A percentile compares a stretch with the other conserved stretches of the same genome.
phyloP scores from a whole-genome alignment of 1,284 basidiomycete genomes.

The Jaminaea rosea region DNA sequence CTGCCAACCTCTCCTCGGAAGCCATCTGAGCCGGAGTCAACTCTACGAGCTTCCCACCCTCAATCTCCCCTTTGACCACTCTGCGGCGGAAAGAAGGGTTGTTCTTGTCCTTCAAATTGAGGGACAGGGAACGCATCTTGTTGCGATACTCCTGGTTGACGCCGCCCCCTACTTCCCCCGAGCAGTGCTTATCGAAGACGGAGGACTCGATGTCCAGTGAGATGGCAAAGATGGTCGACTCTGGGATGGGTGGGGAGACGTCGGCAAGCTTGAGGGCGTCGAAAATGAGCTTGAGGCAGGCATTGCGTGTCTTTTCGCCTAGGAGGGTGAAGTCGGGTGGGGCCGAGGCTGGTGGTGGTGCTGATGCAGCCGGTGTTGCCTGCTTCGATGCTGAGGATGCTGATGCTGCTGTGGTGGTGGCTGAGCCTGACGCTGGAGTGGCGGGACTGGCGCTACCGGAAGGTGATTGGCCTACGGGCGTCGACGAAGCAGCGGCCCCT shows the following conservation, averaged over 20 bases:
- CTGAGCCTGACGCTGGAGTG: constrained; percentile 3
- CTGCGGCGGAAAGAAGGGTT: constrained; percentile 78
- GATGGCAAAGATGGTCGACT: constrained; percentile 44
- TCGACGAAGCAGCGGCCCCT: neutral
- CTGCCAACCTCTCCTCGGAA: constrained; percentile 75
- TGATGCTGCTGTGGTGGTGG: constrained; percentile 12
- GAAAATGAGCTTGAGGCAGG: constrained; percentile 81
- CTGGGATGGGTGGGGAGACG: constrained; percentile 2
- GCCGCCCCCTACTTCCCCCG: constrained; percentile 14
- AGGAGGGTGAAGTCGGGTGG: constrained; percentile 36
- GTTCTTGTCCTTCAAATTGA: constrained; percentile 89
- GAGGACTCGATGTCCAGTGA: constrained; percentile 50
- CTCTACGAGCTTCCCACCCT: constrained; percentile 61
- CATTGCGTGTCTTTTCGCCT: constrained; percentile 64
- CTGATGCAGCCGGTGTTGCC: constrained; percentile 12
- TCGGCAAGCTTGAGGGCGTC: constrained; percentile 62
- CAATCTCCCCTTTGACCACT: constrained; percentile 71
- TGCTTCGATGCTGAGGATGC: constrained; percentile 16
- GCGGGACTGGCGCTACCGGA: neutral
- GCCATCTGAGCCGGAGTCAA: constrained; percentile 92
- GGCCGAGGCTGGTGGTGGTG: constrained; percentile 1
- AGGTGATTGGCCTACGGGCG: neutral
- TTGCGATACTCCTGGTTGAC: constrained; percentile 55
- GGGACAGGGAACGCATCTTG: constrained; percentile 81
- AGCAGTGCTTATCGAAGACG: constrained; percentile 32